Base-by-base conservation (phyloP, 345 rosid species). In the Rubroshorea leprosula region DNA sequence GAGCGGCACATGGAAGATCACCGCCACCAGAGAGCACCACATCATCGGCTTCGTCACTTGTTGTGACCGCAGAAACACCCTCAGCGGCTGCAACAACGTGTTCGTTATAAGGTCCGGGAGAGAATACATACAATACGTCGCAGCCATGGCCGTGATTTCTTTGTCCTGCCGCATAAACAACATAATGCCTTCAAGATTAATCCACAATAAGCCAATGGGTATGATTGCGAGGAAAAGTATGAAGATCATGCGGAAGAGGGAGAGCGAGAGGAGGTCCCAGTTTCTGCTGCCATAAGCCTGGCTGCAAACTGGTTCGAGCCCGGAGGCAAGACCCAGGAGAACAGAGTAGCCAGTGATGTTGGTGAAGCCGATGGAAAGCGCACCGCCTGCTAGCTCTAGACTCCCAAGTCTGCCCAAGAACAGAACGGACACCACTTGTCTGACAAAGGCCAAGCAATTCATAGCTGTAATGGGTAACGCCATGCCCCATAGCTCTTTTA, bases 291-390 rank as follows among this genome's bases (percentile, higher is more conserved):
- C 99, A 35, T 76, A 86, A 48, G 99, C 99, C 70, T 93, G 99
- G 77, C 96, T 89, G 60, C 99, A 93, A 0, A 93, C 89, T 5
- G 99, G 97, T 68, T 93, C 99, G 1, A 89, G 91, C 11, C 99
- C 99, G 1, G 97, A 86, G 41, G 99, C 97, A 18, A 93, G 81
- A 3, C 99, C 99, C 6, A 79, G 83, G 1, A 93, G 78, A 56
- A 93, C 96, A 10, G 97, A 93, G 85, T 93, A 89, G 20, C 97
- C 99, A 0, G 99, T 93, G 63, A 93, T 93, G 82, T 93, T 89
- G 5, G 99, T 93, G 73, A 93, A 93, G 2, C 97, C 99, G 62
- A 93, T 93, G 5, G 96, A 77, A 9, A 93, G 88, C 20, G 97
- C 94, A 51, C 99, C 99, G 9, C 99, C 99, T 6, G 97, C 99